Conservation (phyloP, 345 rosid genomes). For the Carallia pectinifolia region DNA sequence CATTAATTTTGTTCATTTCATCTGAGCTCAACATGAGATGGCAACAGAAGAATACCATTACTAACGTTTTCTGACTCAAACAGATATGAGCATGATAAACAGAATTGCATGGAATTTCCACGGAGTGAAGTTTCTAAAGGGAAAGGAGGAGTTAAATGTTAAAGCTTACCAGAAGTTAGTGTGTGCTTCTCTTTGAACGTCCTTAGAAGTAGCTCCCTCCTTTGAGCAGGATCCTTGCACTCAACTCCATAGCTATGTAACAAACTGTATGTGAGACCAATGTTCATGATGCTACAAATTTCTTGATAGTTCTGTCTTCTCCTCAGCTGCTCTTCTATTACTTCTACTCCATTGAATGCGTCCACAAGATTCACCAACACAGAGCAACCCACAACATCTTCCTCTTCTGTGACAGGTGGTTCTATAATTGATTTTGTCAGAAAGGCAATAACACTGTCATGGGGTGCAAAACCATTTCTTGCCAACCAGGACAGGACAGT, state of each 20-base stretch:
- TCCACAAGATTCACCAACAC: conserved; percentile 84
- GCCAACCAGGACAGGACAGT: conserved; percentile 84
- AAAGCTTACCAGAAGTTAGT: conserved; percentile 59
- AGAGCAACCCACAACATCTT: conserved; percentile 82
- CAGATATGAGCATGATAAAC: not conserved
- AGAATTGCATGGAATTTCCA: not conserved
- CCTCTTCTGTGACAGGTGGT: conserved; percentile 81
- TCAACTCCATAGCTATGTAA: conserved; percentile 78
- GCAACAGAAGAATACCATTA: conserved; percentile 17
- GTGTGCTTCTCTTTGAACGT: conserved; percentile 69
- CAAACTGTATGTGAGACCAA: conserved; percentile 83
- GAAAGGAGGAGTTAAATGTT: not conserved
- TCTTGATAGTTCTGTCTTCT: conserved; percentile 71
- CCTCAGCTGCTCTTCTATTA: conserved; percentile 87
- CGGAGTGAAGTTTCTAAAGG: not conserved
- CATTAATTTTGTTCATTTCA: conserved; percentile 71
- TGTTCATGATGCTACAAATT: conserved; percentile 84
- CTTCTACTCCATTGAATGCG: conserved; percentile 82
- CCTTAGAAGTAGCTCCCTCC: conserved; percentile 67
- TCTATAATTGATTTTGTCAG: conserved; percentile 79
- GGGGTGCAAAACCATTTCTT: conserved; percentile 82
- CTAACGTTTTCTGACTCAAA: not conserved
- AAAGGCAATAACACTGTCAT: conserved; percentile 70
- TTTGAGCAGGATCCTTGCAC: conserved; percentile 64
- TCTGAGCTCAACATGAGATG: conserved; percentile 41